Conservation (phyloP, 345 rosid genomes). For the Theobroma cacao region DNA sequence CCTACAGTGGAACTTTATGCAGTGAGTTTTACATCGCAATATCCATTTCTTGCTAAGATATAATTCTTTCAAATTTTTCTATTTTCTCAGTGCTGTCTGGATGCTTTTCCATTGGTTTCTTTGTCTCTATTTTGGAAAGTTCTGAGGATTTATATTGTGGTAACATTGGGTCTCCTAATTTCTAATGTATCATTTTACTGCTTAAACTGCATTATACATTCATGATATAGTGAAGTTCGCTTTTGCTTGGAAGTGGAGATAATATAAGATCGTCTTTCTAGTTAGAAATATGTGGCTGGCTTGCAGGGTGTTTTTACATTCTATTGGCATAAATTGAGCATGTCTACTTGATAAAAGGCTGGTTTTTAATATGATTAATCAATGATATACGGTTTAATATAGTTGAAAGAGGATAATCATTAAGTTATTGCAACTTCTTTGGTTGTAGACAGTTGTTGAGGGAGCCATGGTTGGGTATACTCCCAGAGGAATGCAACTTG, state of each 20-base stretch:
- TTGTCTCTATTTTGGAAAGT: neutral
- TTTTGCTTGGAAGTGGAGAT: neutral
- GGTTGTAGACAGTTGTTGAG: slow-evolving; percentile 64
- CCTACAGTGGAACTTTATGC: slow-evolving; percentile 55
- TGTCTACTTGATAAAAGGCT: neutral
- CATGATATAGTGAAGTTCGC: neutral
- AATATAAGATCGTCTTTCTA: neutral
- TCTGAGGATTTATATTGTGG: neutral
- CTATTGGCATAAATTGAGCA: neutral
- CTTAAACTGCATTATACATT: neutral
- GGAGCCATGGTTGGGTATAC: slow-evolving; percentile 92
- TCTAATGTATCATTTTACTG: neutral
- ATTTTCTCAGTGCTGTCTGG: neutral
- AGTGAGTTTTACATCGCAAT: slow-evolving; percentile 41
- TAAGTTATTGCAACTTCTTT: slow-evolving; percentile 17
- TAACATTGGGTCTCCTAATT: neutral
- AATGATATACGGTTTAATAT: neutral
- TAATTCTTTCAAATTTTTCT: neutral
- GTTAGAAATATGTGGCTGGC: neutral
- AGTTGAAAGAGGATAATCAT: neutral
- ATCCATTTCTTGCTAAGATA: neutral
- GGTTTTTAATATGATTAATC: neutral
- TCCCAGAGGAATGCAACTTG: slow-evolving; percentile 85
- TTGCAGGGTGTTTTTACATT: neutral
- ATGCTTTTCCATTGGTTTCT: neutral